Evolutionary conservation across 805 yeast species (phyloP).

Genomic region (Saccharomyces kudriavzevii): DNA sequence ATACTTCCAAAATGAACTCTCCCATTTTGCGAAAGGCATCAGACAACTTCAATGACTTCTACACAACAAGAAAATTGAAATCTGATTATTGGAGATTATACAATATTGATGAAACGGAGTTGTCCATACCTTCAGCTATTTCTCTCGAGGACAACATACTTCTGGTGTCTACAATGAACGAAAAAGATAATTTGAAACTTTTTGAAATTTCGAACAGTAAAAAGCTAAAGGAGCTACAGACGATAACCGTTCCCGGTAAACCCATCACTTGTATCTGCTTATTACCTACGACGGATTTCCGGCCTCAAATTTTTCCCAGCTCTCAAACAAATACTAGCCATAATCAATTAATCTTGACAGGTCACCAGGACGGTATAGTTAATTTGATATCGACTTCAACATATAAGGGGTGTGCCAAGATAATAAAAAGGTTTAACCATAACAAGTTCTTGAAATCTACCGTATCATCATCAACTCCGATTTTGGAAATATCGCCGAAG

Average conservation of each 20-base stretch:
- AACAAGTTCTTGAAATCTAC: slow-evolving; percentile 43
- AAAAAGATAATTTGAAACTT: slow-evolving; percentile 15
- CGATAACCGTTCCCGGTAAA: slow-evolving; percentile 21
- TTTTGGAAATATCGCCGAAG: background rate
- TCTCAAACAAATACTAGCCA: slow-evolving; percentile 5
- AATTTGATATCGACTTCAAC: slow-evolving; percentile 56
- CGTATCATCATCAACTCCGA: background rate
- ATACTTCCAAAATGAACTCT: slow-evolving; percentile 14
- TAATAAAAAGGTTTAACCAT: slow-evolving; percentile 73
- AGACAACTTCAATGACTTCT: slow-evolving; percentile 24
- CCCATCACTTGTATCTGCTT: slow-evolving; percentile 13
- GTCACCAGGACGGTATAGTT: slow-evolving; percentile 68
- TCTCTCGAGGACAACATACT: slow-evolving; percentile 12
- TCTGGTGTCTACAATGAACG: slow-evolving; percentile 12
- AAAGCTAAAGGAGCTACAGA: slow-evolving; percentile 16
- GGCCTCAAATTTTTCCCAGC: background rate
- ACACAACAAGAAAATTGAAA: slow-evolving; percentile 19
- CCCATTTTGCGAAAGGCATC: slow-evolving; percentile 22
- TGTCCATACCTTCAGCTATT: slow-evolving; percentile 8
- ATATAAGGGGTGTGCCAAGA: slow-evolving; percentile 53
- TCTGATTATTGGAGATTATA: slow-evolving; percentile 21
- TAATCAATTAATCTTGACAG: slow-evolving; percentile 42
- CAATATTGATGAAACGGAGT: slow-evolving; percentile 1
- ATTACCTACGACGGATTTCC: slow-evolving; percentile 6
- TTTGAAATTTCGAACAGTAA: slow-evolving; percentile 5